Conservation (phyloP, 306 rosid species). For the Morella rubra region DNA sequence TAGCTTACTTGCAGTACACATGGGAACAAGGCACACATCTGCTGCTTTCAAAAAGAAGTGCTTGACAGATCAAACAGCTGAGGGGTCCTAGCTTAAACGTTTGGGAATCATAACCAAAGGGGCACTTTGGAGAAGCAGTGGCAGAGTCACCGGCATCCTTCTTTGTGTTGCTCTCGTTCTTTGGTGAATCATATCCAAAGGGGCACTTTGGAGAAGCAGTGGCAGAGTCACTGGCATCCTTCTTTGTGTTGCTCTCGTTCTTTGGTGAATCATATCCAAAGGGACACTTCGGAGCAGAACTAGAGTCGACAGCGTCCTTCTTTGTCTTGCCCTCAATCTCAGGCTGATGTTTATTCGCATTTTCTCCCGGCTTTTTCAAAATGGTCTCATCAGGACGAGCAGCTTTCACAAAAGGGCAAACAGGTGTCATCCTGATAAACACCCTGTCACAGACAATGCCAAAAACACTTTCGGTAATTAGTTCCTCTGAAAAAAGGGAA, state of each 20-base stretch:
- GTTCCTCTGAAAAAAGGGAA: neutral
- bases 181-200: no score
- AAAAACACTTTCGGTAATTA: neutral
- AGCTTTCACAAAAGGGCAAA: constrained; percentile 71
- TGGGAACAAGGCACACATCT: constrained; percentile 86
- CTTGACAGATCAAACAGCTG: constrained; percentile 80
- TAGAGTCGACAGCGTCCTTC: constrained; percentile 35
- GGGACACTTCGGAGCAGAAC: no score
- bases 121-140: constrained; percentile 22
- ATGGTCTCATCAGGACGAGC: no score
- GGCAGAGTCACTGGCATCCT: constrained; percentile 5
- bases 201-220: constrained; percentile 19
- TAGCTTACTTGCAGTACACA: constrained; percentile 68
- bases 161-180: neutral
- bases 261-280: no score
- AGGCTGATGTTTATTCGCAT: constrained; percentile 37
- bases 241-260: neutral
- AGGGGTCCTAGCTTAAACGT: constrained; percentile 91
- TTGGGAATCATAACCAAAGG: constrained; percentile 33
- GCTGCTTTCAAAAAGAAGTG: constrained; percentile 51
- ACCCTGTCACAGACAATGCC: constrained; percentile 28
- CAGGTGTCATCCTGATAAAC: constrained; percentile 63
- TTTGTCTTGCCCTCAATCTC: constrained; percentile 36
- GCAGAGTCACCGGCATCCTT: constrained; percentile 5
- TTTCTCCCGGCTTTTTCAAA: constrained; percentile 31